Conservation (phyloP, 352 stramenopile species). For the Phytophthora parvispora region DNA sequence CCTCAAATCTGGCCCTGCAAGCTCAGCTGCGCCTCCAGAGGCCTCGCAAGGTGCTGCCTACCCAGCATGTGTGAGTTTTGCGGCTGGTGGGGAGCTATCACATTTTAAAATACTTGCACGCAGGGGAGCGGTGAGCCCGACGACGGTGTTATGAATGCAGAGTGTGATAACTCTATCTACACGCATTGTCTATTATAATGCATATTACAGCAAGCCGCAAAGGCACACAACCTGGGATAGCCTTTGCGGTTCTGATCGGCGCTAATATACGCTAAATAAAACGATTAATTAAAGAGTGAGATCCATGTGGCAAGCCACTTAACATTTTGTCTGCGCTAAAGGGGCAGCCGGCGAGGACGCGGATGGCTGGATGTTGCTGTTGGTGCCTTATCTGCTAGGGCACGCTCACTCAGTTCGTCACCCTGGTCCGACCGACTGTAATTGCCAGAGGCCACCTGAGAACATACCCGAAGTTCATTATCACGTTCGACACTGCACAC, state of each 20-base stretch:
- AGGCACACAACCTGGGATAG: too few relatives aligned
- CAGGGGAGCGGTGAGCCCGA: too few relatives aligned
- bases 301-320: not conserved
- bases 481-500: too few relatives aligned
- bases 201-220: too few relatives aligned
- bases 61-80: not conserved
- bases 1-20: not conserved
- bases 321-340: not conserved
- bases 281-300: too few relatives aligned
- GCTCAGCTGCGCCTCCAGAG: not conserved
- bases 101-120: too few relatives aligned
- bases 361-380: not conserved
- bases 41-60: not conserved
- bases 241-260: too few relatives aligned
- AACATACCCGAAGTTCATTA: not conserved
- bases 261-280: too few relatives aligned
- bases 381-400: slow-evolving; percentile 1
- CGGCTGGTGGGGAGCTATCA: too few relatives aligned
- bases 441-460: not conserved
- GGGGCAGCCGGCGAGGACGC: slow-evolving; percentile 1
- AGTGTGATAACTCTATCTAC: too few relatives aligned
- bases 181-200: too few relatives aligned
- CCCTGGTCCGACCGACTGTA: not conserved
- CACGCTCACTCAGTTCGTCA: not conserved
- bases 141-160: too few relatives aligned